Percentiles rank a stretch among this genome's conserved stretches.
Evolutionary conservation across 371 early-diverging fungal species (phyloP).

Genomic region (Mucor velutinosus): DNA sequence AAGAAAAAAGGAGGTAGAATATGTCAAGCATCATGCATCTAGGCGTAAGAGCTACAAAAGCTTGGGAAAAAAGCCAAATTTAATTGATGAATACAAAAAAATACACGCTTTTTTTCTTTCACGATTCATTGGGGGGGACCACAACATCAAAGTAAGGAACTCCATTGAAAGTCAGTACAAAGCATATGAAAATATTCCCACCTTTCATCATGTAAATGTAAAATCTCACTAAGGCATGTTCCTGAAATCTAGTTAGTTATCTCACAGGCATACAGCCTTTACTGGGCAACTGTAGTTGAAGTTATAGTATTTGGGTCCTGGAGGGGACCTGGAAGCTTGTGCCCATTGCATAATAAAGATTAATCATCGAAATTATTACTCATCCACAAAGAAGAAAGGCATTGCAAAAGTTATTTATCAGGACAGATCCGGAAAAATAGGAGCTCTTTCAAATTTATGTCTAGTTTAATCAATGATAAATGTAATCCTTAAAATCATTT

Average conservation of each 20-base stretch:
- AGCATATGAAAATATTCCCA: slow-evolving; percentile 11
- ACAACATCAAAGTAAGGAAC: background rate
- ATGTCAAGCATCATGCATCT: background rate
- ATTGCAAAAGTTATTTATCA: background rate
- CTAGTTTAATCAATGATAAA: background rate
- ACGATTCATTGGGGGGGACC: background rate
- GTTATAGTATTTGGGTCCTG: background rate
- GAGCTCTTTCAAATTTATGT: background rate
- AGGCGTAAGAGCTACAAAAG: background rate
- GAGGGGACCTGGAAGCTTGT: background rate
- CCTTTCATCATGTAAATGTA: background rate
- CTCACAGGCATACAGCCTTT: background rate
- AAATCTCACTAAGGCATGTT: background rate
- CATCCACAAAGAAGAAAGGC: background rate
- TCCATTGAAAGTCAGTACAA: background rate
- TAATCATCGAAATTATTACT: background rate
- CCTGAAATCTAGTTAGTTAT: background rate
- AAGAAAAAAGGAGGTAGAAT: background rate
- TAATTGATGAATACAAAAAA: background rate
- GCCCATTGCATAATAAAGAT: background rate
- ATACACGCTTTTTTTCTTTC: background rate
- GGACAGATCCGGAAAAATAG: background rate
- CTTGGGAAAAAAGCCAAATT: slow-evolving; percentile 1
- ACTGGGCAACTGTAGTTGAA: background rate
- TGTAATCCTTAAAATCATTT: background rate